phyloP scores from a whole-genome alignment of 108 stramenopile genomes.

The Phaeodactylum tricornutum region DNA sequence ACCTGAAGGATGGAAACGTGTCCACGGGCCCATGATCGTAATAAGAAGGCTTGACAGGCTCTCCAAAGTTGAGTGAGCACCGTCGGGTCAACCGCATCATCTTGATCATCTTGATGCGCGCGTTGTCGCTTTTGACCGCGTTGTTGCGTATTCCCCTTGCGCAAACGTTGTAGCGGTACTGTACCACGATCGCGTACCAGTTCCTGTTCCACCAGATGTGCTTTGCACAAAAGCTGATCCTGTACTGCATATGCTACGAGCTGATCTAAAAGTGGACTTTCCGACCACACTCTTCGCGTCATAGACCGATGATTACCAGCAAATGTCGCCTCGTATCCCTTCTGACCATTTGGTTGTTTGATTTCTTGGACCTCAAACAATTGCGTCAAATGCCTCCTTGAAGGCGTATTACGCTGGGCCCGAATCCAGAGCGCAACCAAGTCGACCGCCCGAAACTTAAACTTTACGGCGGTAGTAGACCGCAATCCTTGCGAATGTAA shows the following conservation, averaged over 20 bases:
- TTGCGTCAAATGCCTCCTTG: conserved; percentile 22
- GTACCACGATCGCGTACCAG: neutral
- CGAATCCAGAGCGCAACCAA: conserved; percentile 42
- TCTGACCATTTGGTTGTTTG: neutral
- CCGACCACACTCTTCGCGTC: neutral
- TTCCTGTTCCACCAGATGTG: neutral
- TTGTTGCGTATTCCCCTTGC: no score
- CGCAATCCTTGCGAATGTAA: no score
- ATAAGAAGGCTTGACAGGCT: no score
- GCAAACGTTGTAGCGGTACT: no score
- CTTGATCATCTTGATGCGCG: no score
- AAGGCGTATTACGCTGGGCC: conserved; percentile 30
- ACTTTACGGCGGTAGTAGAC: conserved; percentile 5
- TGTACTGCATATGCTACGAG: conserved; percentile 27
- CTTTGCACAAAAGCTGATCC: conserved; percentile 15
- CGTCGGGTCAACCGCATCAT: no score
- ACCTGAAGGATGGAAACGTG: no score
- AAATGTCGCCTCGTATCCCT: neutral
- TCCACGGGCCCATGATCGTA: no score
- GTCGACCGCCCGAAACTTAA: conserved; percentile 16
- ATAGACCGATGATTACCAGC: neutral
- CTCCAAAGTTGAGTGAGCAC: no score
- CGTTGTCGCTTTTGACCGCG: no score
- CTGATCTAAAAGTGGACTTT: conserved; percentile 17
- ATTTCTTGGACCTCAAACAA: conserved; percentile 16